Percentiles rank a stretch among this genome's conserved stretches.
Evolutionary conservation across 73 alveolate genomes (phyloP).

Genomic region (Durusdinium trenchii): DNA sequence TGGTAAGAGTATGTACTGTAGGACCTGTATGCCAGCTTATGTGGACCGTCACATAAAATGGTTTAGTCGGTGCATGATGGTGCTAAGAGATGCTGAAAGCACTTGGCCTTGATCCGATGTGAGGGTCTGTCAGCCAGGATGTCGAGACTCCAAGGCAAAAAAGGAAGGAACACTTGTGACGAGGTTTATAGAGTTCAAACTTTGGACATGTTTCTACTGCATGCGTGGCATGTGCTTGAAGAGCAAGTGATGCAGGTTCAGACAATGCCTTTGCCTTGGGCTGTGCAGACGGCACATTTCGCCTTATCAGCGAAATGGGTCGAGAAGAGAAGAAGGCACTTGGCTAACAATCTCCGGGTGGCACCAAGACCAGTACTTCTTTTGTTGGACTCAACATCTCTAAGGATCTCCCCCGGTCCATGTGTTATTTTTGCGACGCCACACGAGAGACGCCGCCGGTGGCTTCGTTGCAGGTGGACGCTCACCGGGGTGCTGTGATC

Average conservation of each 20-base stretch:
- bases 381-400: not conserved
- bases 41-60: no score
- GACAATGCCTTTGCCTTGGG: conserved; percentile 96
- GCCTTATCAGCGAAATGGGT: conserved; percentile 96
- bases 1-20: no score
- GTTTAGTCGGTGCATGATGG: no score
- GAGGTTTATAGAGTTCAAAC: no score
- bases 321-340: conserved; percentile 96
- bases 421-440: not conserved
- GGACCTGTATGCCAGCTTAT: no score
- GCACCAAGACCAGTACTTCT: not conserved
- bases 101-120: no score
- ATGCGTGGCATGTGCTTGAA: no score
- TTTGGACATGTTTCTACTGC: no score
- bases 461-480: conserved; percentile 82
- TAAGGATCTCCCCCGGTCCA: not conserved
- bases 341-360: not conserved
- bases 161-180: no score
- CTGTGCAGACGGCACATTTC: conserved; percentile 96
- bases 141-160: no score
- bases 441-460: not conserved
- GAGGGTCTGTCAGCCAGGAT: no score
- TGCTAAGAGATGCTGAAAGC: no score
- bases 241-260: conserved; percentile 52
- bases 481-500: conserved; percentile 96